Evolutionary conservation across 768 basidiomycete genomes (phyloP), one percentile per base, ranked within the genome.

Genomic region (Termitomyces sp.): DNA sequence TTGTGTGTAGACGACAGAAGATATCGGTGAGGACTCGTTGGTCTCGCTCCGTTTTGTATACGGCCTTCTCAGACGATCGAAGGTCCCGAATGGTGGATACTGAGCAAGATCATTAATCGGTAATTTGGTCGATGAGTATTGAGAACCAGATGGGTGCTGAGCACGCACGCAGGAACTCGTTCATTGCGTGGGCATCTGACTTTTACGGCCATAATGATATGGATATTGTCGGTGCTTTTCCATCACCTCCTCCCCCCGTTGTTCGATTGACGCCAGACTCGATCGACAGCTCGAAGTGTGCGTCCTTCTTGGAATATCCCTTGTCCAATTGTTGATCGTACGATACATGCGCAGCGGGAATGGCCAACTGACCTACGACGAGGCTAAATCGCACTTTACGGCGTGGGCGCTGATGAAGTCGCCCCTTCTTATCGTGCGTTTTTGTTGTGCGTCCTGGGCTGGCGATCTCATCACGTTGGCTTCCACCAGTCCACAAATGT

Each of bases 331-430:
- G 23, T 23, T 23, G 23, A 23, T 23, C 1, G 23, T 30, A 30
- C 7, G 23, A 30, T 30, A 7, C n/a, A 12, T 12, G n/a, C 37
- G 30, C 62, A 84, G 83, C 19, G 86, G 86, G 12, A 88, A 88
- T 60, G 86, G 84, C 5, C 75, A 78, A 23, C 66, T 87, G 11
- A 76, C 82, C 0, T 80, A 71, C 64, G 85, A 87, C 2, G 86
- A 88, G 67, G 67, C 78, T 3, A 86, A 86, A 68, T 80, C 85
- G 1, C 86, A 88, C 63, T 87, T 86, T 67, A 86, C 85, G 0
- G 84, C 84, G 2, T 88, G 86, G 86, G 85, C 85, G 9, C 66
- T 88, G 41, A 79, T 85, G 81, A 87, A 85, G 64, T 73, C 71
- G 0, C 85, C 86, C 1, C 76, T 88, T 35, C 66, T 87, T 56